These are phyloP conservation scores for Epicoccum nigrum DNA, from an alignment of 2,329 filamentous ascomycete genomes.

Conservation along the genomic window DNA sequence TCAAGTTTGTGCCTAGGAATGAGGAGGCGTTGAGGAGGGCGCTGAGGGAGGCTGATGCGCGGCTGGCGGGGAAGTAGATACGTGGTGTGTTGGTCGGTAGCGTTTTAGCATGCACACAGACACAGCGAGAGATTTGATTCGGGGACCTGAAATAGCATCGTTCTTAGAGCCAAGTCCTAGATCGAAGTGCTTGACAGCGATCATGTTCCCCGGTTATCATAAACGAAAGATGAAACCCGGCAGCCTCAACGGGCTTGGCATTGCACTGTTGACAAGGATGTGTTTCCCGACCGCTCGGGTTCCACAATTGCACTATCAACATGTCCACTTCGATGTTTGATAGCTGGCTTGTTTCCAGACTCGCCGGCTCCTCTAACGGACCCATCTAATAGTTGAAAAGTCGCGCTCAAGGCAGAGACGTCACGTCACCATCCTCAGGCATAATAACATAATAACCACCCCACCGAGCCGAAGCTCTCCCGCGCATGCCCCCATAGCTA, in stretches of 20 bases:
- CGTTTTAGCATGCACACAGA: not conserved
- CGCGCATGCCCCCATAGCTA: conserved; percentile 21
- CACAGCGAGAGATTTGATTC: not conserved
- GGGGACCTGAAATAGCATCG: not conserved
- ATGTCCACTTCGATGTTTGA: conserved; percentile 16
- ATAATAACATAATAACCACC: not conserved
- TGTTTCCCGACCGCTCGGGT: not conserved
- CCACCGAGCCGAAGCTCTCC: conserved; percentile 3
- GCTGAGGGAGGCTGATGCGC: conserved; percentile 43
- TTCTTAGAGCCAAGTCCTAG: not conserved
- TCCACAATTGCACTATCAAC: conserved; percentile 13
- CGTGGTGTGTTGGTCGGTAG: too few relatives aligned
- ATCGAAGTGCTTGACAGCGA: not conserved
- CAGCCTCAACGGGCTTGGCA: conserved; percentile 11
- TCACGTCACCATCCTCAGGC: not conserved
- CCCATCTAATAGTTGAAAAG: not conserved
- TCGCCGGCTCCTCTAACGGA: not conserved
- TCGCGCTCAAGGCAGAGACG: not conserved
- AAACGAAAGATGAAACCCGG: not conserved
- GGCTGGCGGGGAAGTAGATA: conserved; percentile 23
- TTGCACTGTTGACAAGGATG: conserved; percentile 12
- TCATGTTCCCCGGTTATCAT: not conserved
- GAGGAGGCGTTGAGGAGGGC: conserved; percentile 53
- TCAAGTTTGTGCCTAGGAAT: conserved; percentile 63
- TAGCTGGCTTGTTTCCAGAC: not conserved